Conservation (phyloP, 148 eudicot species). For the Agrostemma githago region DNA sequence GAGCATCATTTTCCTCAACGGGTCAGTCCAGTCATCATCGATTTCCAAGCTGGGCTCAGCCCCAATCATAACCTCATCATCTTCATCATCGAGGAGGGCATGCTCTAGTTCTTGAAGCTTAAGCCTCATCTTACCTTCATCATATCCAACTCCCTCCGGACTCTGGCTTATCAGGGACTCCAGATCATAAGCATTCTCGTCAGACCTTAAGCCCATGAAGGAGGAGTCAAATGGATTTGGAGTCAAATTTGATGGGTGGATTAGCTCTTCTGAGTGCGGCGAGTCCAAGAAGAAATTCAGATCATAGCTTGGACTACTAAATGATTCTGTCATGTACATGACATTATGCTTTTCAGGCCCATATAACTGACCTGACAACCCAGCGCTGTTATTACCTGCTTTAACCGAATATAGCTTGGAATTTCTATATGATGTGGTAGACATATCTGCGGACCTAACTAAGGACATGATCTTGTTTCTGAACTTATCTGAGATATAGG, state of each 20-base stretch:
- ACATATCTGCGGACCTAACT: constrained; percentile 34
- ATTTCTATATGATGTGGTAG: constrained; percentile 36
- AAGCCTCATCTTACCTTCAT: constrained; percentile 54
- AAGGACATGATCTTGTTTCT: constrained; percentile 30
- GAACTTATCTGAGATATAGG: background rate
- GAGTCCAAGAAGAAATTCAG: constrained; percentile 58
- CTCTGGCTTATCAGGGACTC: constrained; percentile 37
- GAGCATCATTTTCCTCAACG: constrained; percentile 25
- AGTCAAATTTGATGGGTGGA: constrained; percentile 32
- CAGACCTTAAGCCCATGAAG: constrained; percentile 10
- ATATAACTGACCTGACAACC: constrained; percentile 34
- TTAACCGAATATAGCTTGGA: constrained; percentile 35
- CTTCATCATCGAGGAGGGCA: constrained; percentile 64
- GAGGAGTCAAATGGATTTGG: constrained; percentile 28
- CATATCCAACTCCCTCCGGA: constrained; percentile 45
- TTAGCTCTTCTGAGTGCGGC: constrained; percentile 67
- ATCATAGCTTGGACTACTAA: constrained; percentile 43
- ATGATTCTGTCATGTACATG: constrained; percentile 42
- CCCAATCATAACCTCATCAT: constrained; percentile 27
- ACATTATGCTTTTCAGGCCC: constrained; percentile 42
- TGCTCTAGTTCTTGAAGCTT: constrained; percentile 90
- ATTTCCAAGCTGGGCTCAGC: constrained; percentile 57
- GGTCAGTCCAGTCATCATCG: constrained; percentile 50
- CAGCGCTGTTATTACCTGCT: constrained; percentile 28
- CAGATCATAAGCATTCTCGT: constrained; percentile 31